Base-by-base conservation (phyloP, 768 basidiomycete species). In the Tremella mesenterica region DNA sequence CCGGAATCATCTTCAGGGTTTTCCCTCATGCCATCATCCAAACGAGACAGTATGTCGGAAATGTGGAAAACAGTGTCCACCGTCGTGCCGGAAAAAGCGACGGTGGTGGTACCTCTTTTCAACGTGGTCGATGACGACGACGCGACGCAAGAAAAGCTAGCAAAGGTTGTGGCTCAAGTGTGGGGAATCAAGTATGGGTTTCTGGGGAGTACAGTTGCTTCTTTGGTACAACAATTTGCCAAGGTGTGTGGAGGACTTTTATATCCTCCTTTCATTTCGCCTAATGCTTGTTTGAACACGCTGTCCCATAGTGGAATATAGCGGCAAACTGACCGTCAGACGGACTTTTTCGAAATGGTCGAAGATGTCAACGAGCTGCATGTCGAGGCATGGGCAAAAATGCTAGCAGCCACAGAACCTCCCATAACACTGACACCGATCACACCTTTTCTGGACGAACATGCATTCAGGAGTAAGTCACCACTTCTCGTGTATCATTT, bases 331-430 rank as follows among this genome's bases (percentile, higher is more conserved):
- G 4, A 28, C 18, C 18, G 6, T 20, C 25, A 60, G 59, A 57
- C 54, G 14, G 71, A 72, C 53, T 72, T 72, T 49, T 33, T 57
- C 1, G 66, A 69, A 26, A 64, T 69, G 61, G 54, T 72, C 7
- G 71, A 72, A 34, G 67, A 72, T 51, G 67, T 70, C 43, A 72
- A 72, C 53, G 71, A 72, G 52, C 61, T 63, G 66, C 66, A 65
- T 44, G 63, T 68, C 36, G 63, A 65, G 60, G 71, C 61, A 4
- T 72, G 71, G 71, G 65, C 65, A 1, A 61, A 70, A 18, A 67
- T 72, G 65, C 45, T 70, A n/a, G 56, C 59, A 7, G 54, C 50
- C 14, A 70, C 71, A 0, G 39, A 65, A n/a, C 68, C 71, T 26
- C 71, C 71, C 0, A 69, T 72, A 21, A 41, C 50, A 8, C 59